phyloP scores from a whole-genome alignment of 1,139 yeast genomes.

The Kazachstania sp. region DNA sequence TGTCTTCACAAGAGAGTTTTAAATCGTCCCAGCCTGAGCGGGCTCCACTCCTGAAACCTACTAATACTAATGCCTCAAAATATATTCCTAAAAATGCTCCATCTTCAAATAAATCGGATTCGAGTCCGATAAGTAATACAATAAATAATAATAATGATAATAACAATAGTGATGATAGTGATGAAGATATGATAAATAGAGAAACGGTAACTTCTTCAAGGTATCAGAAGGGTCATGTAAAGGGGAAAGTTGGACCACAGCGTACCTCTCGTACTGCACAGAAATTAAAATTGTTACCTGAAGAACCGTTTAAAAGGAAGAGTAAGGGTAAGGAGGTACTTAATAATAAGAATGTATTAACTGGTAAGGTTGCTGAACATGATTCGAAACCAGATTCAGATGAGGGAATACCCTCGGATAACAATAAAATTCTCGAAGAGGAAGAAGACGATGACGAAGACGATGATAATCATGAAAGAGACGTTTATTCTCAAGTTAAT shows the following conservation, averaged over 20 bases:
- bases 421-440: background rate
- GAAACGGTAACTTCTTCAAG: conserved; percentile 5
- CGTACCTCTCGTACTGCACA: conserved; percentile 83
- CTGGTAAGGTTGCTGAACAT: background rate
- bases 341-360: background rate
- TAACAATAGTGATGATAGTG: background rate
- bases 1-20: background rate
- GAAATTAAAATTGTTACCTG: conserved; percentile 79
- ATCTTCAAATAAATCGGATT: background rate
- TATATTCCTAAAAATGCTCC: background rate
- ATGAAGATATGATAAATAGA: conserved; percentile 1
- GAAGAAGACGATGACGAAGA: conserved; percentile 26
- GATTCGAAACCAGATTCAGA: background rate
- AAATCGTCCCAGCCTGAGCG: background rate
- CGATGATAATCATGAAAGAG: conserved; percentile 33
- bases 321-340: background rate
- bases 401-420: background rate
- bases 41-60: background rate
- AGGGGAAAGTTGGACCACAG: conserved; percentile 60
- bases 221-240: conserved; percentile 5
- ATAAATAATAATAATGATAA: background rate
- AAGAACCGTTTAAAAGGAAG: conserved; percentile 41
- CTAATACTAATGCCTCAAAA: background rate
- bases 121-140: no score
- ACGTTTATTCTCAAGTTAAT: conserved; percentile 74